These are phyloP conservation scores for Solanum chaucha DNA, from an alignment of 257 asterid species.

Conservation along the genomic window DNA sequence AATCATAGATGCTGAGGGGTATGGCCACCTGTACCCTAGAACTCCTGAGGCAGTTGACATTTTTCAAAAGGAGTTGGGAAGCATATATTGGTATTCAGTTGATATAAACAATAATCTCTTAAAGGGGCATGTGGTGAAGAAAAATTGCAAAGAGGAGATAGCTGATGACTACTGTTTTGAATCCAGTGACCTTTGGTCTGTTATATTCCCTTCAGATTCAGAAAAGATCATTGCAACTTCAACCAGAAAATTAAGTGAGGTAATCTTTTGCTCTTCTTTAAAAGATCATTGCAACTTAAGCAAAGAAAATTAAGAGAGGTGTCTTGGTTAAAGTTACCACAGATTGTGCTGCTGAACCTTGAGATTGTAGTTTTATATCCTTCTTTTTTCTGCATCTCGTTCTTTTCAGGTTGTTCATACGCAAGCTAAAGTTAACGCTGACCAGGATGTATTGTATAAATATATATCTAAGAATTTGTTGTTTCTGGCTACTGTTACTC, in stretches of 20 bases:
- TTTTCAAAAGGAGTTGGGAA: conserved; percentile 54
- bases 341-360: conserved; percentile 4
- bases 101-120: conserved; percentile 49
- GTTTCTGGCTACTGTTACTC: conserved; percentile 81
- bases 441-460: conserved; percentile 95
- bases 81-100: conserved; percentile 85
- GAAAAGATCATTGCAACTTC: conserved; percentile 81
- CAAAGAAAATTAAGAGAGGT: not conserved
- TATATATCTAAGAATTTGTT: conserved; percentile 77
- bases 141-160: conserved; percentile 33
- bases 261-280: conserved; percentile 8
- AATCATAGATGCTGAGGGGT: conserved; percentile 50
- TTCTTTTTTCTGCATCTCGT: not conserved
- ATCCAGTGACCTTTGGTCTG: conserved; percentile 67
- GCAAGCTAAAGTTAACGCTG: conserved; percentile 83
- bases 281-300: not conserved
- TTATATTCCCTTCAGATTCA: conserved; percentile 79
- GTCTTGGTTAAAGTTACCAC: not conserved
- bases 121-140: conserved; percentile 68
- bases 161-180: conserved; percentile 63
- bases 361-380: not conserved
- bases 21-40: conserved; percentile 75
- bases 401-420: conserved; percentile 83
- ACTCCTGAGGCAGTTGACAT: conserved; percentile 75
- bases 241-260: conserved; percentile 78